Evolutionary conservation across 2,329 filamentous ascomycete genomes (phyloP).

Genomic region (Claviceps purpurea): DNA sequence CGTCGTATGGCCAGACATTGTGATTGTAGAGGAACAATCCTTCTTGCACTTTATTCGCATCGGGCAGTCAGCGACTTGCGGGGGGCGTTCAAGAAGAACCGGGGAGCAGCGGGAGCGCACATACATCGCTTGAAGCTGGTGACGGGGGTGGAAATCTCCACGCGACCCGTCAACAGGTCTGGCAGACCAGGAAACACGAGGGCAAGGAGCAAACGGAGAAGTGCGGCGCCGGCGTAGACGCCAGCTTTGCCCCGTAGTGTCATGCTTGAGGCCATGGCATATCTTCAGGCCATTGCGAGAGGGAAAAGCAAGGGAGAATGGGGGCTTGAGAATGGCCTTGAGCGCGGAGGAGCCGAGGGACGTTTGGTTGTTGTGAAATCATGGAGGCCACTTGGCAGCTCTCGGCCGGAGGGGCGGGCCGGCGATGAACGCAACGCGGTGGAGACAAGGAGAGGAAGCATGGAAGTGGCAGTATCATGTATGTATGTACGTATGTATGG

Average conservation of each 20-base stretch:
- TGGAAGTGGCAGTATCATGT: not conserved
- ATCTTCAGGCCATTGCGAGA: conserved; percentile 5
- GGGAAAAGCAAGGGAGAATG: not conserved
- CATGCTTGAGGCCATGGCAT: conserved; percentile 19
- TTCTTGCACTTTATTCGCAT: conserved; percentile 60
- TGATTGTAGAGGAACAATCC: conserved; percentile 91
- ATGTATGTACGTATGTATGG: not conserved
- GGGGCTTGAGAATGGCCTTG: not conserved
- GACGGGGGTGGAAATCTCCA: conserved; percentile 92
- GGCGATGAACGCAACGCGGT: not conserved
- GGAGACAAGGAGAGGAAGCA: not conserved
- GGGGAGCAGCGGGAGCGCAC: conserved; percentile 17
- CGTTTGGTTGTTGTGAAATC: conserved; percentile 10
- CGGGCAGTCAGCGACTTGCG: no score
- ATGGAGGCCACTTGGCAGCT: conserved; percentile 6
- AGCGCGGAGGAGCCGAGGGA: not conserved
- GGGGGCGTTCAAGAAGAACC: no score
- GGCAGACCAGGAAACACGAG: conserved; percentile 71
- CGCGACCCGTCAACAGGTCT: conserved; percentile 73
- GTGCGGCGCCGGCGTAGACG: conserved; percentile 63
- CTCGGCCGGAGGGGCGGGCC: not conserved
- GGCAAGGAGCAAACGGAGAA: conserved; percentile 68
- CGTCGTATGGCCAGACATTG: conserved; percentile 94
- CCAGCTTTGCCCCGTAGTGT: conserved; percentile 28
- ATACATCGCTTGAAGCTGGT: conserved; percentile 95